Percentiles rank a stretch among this genome's conserved stretches.
Evolutionary conservation across 192 early-diverging fungal species (phyloP).

Genomic region (Coemansia sp.): DNA sequence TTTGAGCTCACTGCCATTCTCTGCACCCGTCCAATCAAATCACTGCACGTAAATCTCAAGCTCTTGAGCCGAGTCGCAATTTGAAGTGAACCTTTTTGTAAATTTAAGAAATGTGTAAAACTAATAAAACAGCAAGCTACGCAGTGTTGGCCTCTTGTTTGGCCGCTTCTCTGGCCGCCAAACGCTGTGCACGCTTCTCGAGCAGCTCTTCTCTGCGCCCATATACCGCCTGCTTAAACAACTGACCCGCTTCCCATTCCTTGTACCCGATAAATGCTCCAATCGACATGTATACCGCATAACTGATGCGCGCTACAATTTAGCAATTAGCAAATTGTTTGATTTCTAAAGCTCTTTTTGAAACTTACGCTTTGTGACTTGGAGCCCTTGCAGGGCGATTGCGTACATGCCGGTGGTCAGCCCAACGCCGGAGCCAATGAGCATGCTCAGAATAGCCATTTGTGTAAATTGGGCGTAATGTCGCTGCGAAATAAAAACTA

Average conservation of each 20-base stretch:
- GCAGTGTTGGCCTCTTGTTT: not conserved
- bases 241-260: conserved; percentile 29
- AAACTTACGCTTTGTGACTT: conserved; percentile 34
- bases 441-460: conserved; percentile 31
- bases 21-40: not conserved
- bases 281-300: conserved; percentile 25
- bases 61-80: not conserved
- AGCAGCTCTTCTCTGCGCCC: conserved; percentile 36
- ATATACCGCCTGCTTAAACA: conserved; percentile 23
- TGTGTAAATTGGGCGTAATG: not conserved
- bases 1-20: not conserved
- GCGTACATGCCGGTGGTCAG: conserved; percentile 48
- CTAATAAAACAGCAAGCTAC: not conserved
- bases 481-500: not conserved
- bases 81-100: not conserved
- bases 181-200: conserved; percentile 42
- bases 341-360: not conserved
- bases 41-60: conserved; percentile 1
- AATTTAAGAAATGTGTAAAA: not conserved
- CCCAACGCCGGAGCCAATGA: conserved; percentile 40
- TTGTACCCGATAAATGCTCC: conserved; percentile 36
- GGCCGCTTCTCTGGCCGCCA: conserved; percentile 8
- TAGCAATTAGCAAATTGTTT: not conserved
- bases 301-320: conserved; percentile 42
- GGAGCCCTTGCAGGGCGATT: conserved; percentile 40